phyloP scores from a whole-genome alignment of 352 stramenopile species.

The Pythium angustatum region DNA sequence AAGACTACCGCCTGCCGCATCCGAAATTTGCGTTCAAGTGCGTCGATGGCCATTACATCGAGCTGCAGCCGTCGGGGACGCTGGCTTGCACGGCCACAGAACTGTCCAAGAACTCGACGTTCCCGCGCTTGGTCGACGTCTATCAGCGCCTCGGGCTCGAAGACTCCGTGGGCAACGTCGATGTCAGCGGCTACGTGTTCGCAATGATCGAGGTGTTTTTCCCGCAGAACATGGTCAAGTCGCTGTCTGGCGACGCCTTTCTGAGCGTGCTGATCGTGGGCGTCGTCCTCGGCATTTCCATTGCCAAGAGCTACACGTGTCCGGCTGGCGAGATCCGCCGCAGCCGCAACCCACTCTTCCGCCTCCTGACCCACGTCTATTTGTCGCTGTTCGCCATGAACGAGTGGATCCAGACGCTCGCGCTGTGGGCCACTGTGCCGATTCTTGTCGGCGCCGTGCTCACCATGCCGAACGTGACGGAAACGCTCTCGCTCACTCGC shows the following conservation, averaged over 20 bases:
- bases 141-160: slow-evolving; percentile 41
- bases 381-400: slow-evolving; percentile 55
- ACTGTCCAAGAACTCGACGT: slow-evolving; percentile 44
- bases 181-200: slow-evolving; percentile 48
- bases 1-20: slow-evolving; percentile 34
- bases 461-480: slow-evolving; percentile 32
- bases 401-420: slow-evolving; percentile 57
- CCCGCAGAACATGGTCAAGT: slow-evolving; percentile 47
- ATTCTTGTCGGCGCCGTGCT: slow-evolving; percentile 52
- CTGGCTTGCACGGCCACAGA: slow-evolving; percentile 38
- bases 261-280: slow-evolving; percentile 55
- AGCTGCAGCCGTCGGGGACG: slow-evolving; percentile 28
- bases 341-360: slow-evolving; percentile 56
- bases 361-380: slow-evolving; percentile 64
- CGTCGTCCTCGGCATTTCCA: slow-evolving; percentile 44
- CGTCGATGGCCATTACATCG: slow-evolving; percentile 47
- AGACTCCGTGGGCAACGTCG: slow-evolving; percentile 41
- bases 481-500: slow-evolving; percentile 40
- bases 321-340: slow-evolving; percentile 28
- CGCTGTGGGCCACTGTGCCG: slow-evolving; percentile 47
- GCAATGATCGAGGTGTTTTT: slow-evolving; percentile 47
- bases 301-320: slow-evolving; percentile 46
- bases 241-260: slow-evolving; percentile 42
- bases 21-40: slow-evolving; percentile 64
- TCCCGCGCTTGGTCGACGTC: slow-evolving; percentile 55